phyloP scores from a whole-genome alignment of 768 basidiomycete genomes.

The Cystobasidium ongulense region DNA sequence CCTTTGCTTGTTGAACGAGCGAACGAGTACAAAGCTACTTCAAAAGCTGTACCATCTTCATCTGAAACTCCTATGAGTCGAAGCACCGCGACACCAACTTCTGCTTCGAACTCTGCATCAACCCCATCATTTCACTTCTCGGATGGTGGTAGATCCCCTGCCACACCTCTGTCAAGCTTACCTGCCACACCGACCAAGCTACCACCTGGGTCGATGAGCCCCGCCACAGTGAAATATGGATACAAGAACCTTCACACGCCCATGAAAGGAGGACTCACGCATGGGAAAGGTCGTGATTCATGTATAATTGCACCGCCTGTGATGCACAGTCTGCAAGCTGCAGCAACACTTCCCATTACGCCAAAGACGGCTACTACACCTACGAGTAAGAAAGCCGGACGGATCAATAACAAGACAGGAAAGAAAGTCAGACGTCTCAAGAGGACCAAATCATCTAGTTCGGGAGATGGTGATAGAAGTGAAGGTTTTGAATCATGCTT shows the following conservation, averaged over 20 bases:
- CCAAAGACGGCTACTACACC: too few species aligned
- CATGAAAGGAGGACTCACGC: neutral
- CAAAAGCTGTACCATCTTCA: too few species aligned
- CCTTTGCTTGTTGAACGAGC: neutral
- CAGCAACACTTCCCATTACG: too few species aligned
- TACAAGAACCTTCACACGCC: neutral
- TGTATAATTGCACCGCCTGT: neutral
- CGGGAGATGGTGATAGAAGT: conserved; percentile 3
- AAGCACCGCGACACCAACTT: neutral
- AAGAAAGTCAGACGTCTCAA: neutral
- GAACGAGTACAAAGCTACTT: neutral
- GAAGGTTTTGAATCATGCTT: neutral
- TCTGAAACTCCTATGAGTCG: too few species aligned
- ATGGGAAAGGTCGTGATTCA: neutral
- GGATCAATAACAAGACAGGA: too few species aligned
- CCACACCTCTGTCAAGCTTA: neutral
- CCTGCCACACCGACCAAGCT: neutral
- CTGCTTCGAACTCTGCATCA: neutral
- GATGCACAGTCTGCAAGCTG: too few species aligned
- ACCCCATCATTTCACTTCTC: conserved; percentile 4
- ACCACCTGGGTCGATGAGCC: too few species aligned
- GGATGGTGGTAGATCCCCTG: neutral
- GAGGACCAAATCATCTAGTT: neutral
- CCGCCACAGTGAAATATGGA: too few species aligned
- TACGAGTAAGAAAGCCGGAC: too few species aligned